Conservation (phyloP, 345 rosid species). For the Geranium rotundifolium region DNA sequence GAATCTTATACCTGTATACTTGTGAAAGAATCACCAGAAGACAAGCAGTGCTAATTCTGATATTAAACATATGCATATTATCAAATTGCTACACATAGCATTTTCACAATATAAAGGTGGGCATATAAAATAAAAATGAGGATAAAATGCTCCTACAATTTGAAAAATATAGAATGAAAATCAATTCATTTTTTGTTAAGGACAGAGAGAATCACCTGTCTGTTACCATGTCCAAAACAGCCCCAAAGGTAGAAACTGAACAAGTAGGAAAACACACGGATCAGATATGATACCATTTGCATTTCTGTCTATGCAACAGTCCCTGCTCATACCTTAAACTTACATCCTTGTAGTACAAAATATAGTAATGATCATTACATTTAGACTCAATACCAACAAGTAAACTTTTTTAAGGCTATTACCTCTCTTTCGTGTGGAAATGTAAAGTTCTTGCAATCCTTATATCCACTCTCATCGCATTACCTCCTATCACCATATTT, state of each 20-base stretch:
- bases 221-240: conserved; percentile 91
- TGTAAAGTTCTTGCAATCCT: no score
- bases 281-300: not conserved
- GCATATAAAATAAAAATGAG: no score
- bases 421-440: no score
- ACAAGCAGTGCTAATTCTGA: conserved; percentile 95
- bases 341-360: not conserved
- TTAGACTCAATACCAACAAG: not conserved
- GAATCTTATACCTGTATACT: conserved; percentile 48
- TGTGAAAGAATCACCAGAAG: conserved; percentile 82
- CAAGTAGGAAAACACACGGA: not conserved
- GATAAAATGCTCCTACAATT: no score
- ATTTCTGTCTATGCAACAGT: not conserved
- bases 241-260: conserved; percentile 96
- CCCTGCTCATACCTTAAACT: not conserved
- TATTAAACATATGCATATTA: not conserved
- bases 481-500: no score
- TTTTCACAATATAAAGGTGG: no score
- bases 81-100: no score
- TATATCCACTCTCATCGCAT: no score
- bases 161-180: no score
- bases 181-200: not conserved
- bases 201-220: conserved; percentile 50
- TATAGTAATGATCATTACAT: not conserved
- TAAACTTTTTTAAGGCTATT: no score